A percentile compares a stretch with the other conserved stretches of the same genome.
phyloP scores from a whole-genome alignment of 352 stramenopile species.

The Globisporangium solare region DNA sequence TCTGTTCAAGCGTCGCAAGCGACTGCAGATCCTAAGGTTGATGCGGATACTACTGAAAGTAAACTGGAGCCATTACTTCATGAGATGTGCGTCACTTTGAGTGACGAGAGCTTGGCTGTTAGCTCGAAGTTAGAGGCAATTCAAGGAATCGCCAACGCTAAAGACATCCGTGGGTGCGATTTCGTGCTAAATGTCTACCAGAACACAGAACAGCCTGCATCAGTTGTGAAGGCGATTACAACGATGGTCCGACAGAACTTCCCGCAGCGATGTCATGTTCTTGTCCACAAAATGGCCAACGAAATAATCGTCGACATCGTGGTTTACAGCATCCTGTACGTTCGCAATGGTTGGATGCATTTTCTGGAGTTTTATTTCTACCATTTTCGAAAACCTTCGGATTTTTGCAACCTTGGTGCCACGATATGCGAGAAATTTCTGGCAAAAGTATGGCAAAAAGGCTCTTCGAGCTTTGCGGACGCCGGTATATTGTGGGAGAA shows the following conservation, averaged over 20 bases:
- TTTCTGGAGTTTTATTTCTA: conserved; percentile 78
- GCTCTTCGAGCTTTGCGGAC: conserved; percentile 18
- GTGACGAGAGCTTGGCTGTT: conserved; percentile 34
- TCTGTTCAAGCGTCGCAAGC: conserved; percentile 16
- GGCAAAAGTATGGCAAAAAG: conserved; percentile 22
- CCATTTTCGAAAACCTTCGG: conserved; percentile 31
- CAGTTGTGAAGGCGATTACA: conserved; percentile 48
- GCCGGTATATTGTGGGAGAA: conserved; percentile 68
- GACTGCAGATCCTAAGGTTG: neutral
- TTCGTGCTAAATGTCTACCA: conserved; percentile 60
- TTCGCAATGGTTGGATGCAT: conserved; percentile 79
- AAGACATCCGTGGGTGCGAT: conserved; percentile 43
- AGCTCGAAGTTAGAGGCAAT: conserved; percentile 55
- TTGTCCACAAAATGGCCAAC: conserved; percentile 47
- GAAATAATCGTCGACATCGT: conserved; percentile 64
- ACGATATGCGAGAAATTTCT: conserved; percentile 42
- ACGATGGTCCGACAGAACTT: conserved; percentile 44
- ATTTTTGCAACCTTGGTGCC: conserved; percentile 36
- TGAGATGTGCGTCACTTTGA: conserved; percentile 48
- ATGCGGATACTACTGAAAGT: neutral
- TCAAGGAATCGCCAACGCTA: conserved; percentile 34
- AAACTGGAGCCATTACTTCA: conserved; percentile 27
- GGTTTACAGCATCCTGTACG: conserved; percentile 63
- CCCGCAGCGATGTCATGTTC: conserved; percentile 31
- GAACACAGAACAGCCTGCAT: conserved; percentile 27